A percentile compares a stretch with the other conserved stretches of the same genome.
These are phyloP conservation scores for Teratosphaeriaceae sp. DNA, from an alignment of 2,329 filamentous ascomycete genomes.

Conservation along the genomic window DNA sequence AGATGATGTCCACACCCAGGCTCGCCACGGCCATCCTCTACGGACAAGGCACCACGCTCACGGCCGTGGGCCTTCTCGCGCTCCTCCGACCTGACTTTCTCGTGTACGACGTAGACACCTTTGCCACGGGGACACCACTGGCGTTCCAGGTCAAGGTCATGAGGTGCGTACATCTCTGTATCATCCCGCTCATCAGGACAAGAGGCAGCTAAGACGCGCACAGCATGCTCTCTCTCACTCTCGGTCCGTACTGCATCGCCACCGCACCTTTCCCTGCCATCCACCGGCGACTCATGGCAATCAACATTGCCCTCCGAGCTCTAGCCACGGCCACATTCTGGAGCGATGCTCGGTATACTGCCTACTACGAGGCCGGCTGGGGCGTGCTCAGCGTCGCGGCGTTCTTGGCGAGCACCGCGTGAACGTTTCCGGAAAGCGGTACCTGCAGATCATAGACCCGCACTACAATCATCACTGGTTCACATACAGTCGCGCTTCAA, in stretches of 20 bases:
- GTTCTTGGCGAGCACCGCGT: too few species aligned
- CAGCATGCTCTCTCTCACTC: too few species aligned
- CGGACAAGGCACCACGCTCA: not conserved
- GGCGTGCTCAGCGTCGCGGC: not conserved
- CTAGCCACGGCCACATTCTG: conserved; percentile 3
- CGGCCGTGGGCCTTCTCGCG: not conserved
- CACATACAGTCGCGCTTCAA: not conserved
- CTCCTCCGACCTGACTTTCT: conserved; percentile 1
- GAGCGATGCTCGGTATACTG: not conserved
- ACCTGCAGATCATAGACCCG: too few species aligned
- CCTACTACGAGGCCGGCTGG: conserved; percentile 1
- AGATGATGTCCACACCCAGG: not conserved
- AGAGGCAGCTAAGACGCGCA: too few species aligned
- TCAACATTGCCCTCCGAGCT: not conserved
- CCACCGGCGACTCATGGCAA: not conserved
- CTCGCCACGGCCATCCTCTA: not conserved
- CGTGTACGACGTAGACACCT: not conserved
- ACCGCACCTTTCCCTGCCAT: not conserved
- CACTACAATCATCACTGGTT: too few species aligned
- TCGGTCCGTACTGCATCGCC: not conserved
- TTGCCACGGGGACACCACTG: not conserved
- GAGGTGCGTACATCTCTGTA: not conserved
- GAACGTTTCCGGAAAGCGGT: too few species aligned
- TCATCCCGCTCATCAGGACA: too few species aligned
- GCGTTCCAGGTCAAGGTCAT: not conserved